These are phyloP conservation scores for Apiospora saccharicola DNA, from an alignment of 2,329 filamentous ascomycete genomes.

Conservation along the genomic window DNA sequence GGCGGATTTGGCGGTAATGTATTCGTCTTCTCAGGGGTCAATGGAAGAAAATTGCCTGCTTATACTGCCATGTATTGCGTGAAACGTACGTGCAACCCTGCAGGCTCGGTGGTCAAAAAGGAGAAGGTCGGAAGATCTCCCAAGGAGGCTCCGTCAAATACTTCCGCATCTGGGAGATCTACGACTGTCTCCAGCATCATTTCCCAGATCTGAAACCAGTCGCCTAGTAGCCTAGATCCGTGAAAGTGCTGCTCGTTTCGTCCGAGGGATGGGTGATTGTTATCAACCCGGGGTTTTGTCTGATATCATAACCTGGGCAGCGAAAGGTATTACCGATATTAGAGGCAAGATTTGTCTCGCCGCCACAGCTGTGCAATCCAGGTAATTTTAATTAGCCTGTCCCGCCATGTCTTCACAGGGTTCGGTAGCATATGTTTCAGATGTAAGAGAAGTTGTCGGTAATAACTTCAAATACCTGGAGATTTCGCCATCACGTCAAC, in stretches of 20 bases:
- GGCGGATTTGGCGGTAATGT: not conserved
- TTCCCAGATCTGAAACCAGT: constrained; percentile 7
- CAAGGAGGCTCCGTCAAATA: not conserved
- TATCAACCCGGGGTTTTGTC: not conserved
- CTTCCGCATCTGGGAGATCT: constrained; percentile 5
- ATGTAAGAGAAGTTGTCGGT: not conserved
- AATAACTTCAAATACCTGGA: not conserved
- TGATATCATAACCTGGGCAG: not conserved
- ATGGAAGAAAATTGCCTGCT: constrained; percentile 20
- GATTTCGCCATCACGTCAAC: not conserved
- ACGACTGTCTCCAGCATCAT: not conserved
- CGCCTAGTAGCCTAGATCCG: not conserved
- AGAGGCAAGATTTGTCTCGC: constrained; percentile 12
- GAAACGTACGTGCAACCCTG: constrained; percentile 11
- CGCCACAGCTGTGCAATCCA: not conserved
- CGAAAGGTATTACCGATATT: not conserved
- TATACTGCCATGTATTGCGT: constrained; percentile 1
- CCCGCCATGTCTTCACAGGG: not conserved
- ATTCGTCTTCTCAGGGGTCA: constrained; percentile 2
- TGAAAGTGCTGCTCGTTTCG: constrained; percentile 8
- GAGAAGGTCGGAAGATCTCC: not conserved
- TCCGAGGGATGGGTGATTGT: not conserved
- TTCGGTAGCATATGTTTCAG: constrained; percentile 7
- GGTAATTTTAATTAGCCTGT: not conserved
- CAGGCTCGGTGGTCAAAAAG: not conserved